A percentile compares a stretch with the other conserved stretches of the same genome.
Evolutionary conservation across 2,329 filamentous ascomycete genomes (phyloP).

Genomic region (Daldinia sp.): DNA sequence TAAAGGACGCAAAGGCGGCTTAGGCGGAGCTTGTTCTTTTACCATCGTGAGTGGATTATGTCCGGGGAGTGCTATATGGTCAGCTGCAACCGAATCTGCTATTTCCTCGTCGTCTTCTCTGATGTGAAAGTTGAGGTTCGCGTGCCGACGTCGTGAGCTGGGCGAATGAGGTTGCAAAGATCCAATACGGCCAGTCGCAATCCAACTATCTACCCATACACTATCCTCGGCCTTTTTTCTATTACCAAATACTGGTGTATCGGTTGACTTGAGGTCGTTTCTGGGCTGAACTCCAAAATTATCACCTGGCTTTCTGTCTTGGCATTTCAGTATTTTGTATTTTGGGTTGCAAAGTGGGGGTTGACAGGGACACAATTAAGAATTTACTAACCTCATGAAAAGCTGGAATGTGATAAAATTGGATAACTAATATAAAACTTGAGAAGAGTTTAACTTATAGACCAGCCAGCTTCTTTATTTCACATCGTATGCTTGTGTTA

Average conservation of each 20-base stretch:
- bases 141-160: constrained; percentile 13
- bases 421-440: not conserved
- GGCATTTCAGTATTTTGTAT: constrained; percentile 25
- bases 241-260: constrained; percentile 42
- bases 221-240: constrained; percentile 16
- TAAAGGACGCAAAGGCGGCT: constrained; percentile 58
- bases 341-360: constrained; percentile 6
- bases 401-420: not conserved
- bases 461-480: constrained; percentile 3
- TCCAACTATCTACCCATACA: constrained; percentile 7
- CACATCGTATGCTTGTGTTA: not conserved
- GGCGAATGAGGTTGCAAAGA: constrained; percentile 5
- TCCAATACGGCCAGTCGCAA: not conserved
- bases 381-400: constrained; percentile 38
- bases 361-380: not conserved
- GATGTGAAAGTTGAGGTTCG: not conserved
- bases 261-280: constrained; percentile 48
- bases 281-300: constrained; percentile 51
- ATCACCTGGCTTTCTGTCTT: constrained; percentile 50
- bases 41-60: constrained; percentile 55
- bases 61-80: not conserved
- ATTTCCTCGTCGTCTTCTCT: not conserved
- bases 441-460: not conserved
- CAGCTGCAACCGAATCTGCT: constrained; percentile 11
- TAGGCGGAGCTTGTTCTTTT: constrained; percentile 61